phyloP scores from a whole-genome alignment of 2,329 filamentous ascomycete species.

The Aureobasidium sp. region DNA sequence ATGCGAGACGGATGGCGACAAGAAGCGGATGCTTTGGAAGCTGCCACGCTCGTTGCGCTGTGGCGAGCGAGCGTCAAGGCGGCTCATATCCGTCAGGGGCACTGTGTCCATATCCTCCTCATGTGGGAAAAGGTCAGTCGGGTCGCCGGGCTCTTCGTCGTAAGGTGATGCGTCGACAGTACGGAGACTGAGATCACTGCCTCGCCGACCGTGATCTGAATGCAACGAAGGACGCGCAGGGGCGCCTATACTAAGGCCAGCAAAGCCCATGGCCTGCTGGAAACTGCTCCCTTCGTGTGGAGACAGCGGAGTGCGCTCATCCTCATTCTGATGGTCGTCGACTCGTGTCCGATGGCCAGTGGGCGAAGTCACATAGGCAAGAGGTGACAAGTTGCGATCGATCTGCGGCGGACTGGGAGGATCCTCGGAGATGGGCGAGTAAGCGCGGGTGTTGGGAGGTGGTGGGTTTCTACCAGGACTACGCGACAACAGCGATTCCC shows the following conservation, averaged over 20 bases:
- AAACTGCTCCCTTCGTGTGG: conserved; percentile 38
- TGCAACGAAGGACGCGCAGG: conserved; percentile 19
- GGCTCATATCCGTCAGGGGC: conserved; percentile 48
- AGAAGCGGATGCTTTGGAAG: conserved; percentile 47
- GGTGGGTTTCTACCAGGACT: conserved; percentile 27
- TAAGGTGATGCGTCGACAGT: conserved; percentile 20
- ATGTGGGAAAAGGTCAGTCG: conserved; percentile 46
- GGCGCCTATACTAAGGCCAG: conserved; percentile 36
- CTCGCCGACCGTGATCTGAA: conserved; percentile 17
- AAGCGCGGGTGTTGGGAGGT: conserved; percentile 5
- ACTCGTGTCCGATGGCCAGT: conserved; percentile 22
- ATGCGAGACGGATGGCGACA: conserved; percentile 37
- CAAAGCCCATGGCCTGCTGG: conserved; percentile 41
- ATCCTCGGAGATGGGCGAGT: conserved; percentile 8
- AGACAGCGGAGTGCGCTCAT: conserved; percentile 31
- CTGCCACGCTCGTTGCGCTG: conserved; percentile 37
- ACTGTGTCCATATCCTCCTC: conserved; percentile 48
- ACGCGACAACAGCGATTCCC: conserved; percentile 35
- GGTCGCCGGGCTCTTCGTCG: conserved; percentile 46
- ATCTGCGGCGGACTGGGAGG: neutral
- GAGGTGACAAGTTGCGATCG: conserved; percentile 15
- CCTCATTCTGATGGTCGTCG: conserved; percentile 22
- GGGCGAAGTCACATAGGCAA: conserved; percentile 31
- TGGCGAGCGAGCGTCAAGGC: conserved; percentile 22
- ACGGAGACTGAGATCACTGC: conserved; percentile 23